Conservation (phyloP, 2,329 filamentous ascomycete genomes). For the Cyphellophora attinorum region DNA sequence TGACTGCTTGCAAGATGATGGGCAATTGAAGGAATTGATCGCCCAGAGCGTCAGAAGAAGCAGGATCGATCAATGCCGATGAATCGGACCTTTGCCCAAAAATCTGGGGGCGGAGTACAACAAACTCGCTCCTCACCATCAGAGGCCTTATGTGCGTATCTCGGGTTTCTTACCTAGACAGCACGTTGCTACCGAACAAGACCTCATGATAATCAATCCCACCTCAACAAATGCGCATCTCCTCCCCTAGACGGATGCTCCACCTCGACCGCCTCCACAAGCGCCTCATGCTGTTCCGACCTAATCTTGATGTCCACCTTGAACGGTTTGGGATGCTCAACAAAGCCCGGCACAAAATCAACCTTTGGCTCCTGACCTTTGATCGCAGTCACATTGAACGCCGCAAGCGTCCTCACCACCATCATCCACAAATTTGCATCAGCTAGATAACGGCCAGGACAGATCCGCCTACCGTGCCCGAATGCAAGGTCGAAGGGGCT, state of each 20-base stretch:
- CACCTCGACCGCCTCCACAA: constrained; percentile 24
- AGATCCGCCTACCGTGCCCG: constrained; percentile 45
- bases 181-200: background rate
- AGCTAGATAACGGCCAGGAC: constrained; percentile 26
- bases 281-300: constrained; percentile 18
- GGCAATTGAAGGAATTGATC: too few species aligned
- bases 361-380: constrained; percentile 18
- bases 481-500: constrained; percentile 46
- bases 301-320: constrained; percentile 22
- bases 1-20: too few species aligned
- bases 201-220: background rate
- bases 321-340: constrained; percentile 27
- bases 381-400: constrained; percentile 27
- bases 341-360: constrained; percentile 26
- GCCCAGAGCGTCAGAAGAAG: too few species aligned
- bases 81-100: too few species aligned
- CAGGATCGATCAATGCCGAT: too few species aligned
- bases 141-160: too few species aligned
- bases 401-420: constrained; percentile 39
- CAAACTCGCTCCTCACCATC: background rate
- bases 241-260: constrained; percentile 22
- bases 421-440: constrained; percentile 37
- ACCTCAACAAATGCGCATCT: background rate
- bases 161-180: too few species aligned
- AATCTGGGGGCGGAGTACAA: background rate